Evolutionary conservation across 495 filamentous ascomycete genomes (phyloP), one percentile per base, ranked within the genome.

Genomic region (Tirmania nivea): DNA sequence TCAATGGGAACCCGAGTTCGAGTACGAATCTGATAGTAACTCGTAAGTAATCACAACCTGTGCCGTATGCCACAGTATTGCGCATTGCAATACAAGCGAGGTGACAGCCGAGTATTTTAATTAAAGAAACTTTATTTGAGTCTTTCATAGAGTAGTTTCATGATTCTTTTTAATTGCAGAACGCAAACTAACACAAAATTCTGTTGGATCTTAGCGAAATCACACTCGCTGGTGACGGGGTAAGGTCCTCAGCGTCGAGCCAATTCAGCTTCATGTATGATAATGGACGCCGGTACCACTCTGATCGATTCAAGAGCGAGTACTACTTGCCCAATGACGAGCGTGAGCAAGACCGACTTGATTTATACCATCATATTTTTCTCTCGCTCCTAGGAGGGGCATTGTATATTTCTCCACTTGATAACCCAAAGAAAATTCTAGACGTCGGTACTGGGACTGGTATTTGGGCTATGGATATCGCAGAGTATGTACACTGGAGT

Each of bases 381-480:
- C 51, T 51, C 14, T 34, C 58, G 35, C 11, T 70, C 62, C 60
- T 70, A 12, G 61, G 66, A 10, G 62, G 69, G 55, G 59, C 65
- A 16, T 58, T 75, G 25, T 71, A 71, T 31, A 59, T 65, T 12
- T 68, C 64, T 5, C 69, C 69, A 14, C 55, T 73, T 16, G 3
- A 19, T 21, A 53, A 62, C 37, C 12, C 65, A 63, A 12, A 68
- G 66, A 69, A 63, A 36, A 71, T 77, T 10, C 65, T 78, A 5
- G 75, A 78, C 51, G 62, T 78, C 39, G 75, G 74, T 21, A 75
- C 73, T 16, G 75, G 75, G 49, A 76, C 75, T 12, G 75, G 73
- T 50, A 67, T 70, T 55, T 50, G 48, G 48, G 48, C 48, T 17
- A 50, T 50, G 21, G 48, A 50, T 31, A 20, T 50, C 3, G 48